Conservation (phyloP, 371 early-diverging fungal species). For the Basidiobolus meristosporus region DNA sequence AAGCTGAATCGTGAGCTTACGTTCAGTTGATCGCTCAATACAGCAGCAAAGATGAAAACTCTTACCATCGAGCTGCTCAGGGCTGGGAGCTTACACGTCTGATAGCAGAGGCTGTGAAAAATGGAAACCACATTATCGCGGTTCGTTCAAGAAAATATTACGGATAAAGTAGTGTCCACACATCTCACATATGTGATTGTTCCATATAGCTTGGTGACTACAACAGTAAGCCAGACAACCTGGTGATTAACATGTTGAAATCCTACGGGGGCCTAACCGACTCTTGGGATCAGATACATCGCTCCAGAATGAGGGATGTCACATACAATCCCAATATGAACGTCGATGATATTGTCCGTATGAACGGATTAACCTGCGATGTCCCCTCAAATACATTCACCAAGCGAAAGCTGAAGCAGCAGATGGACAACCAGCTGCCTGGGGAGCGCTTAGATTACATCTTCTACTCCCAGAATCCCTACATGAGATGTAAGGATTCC, state of each 20-base stretch:
- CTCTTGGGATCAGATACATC: slow-evolving; percentile 22
- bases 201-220: slow-evolving; percentile 39
- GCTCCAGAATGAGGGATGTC: slow-evolving; percentile 5
- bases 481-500: slow-evolving; percentile 15
- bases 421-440: not conserved
- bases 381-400: slow-evolving; percentile 31
- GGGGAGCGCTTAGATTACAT: slow-evolving; percentile 40
- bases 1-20: not conserved
- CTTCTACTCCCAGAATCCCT: slow-evolving; percentile 17
- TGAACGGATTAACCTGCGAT: slow-evolving; percentile 28
- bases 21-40: slow-evolving; percentile 33
- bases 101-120: slow-evolving; percentile 17
- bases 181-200: too few relatives aligned
- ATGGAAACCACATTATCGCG: slow-evolving; percentile 28
- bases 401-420: slow-evolving; percentile 8
- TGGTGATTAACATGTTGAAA: slow-evolving; percentile 17
- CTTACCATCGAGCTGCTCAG: slow-evolving; percentile 28
- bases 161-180: not conserved
- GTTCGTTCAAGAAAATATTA: slow-evolving; percentile 9
- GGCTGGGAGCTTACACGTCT: slow-evolving; percentile 29
- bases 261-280: slow-evolving; percentile 26
- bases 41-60: slow-evolving; percentile 19
- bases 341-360: slow-evolving; percentile 10
- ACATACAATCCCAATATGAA: slow-evolving; percentile 1
- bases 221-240: slow-evolving; percentile 25